Conservation (phyloP, 2,329 filamentous ascomycete genomes). For the Pseudofabraea citricarpa region DNA sequence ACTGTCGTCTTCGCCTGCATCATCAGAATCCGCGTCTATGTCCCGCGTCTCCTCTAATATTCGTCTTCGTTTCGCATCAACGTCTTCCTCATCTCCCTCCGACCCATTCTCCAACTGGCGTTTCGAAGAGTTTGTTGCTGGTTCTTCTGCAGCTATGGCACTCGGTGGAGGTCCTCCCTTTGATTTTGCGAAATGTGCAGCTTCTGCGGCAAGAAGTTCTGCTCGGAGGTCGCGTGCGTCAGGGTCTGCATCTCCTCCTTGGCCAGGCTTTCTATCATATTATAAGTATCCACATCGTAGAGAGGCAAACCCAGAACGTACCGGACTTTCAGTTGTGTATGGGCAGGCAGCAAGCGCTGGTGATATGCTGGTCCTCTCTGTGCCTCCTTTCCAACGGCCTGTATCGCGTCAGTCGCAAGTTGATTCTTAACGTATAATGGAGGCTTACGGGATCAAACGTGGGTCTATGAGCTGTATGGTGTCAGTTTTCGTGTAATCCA, state of each 20-base stretch:
- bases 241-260: conserved; percentile 75
- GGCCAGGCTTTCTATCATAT: conserved; percentile 64
- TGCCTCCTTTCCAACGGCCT: conserved; percentile 93
- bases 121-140: conserved; percentile 57
- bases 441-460: conserved; percentile 84
- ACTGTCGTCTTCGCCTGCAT: conserved; percentile 51
- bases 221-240: conserved; percentile 75
- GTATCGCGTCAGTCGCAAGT: conserved; percentile 21
- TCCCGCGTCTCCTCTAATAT: conserved; percentile 85
- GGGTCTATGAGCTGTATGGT: conserved; percentile 64
- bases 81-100: conserved; percentile 54
- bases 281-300: conserved; percentile 13
- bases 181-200: conserved; percentile 81
- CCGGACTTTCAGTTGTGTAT: conserved; percentile 88
- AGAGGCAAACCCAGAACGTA: conserved; percentile 30
- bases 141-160: conserved; percentile 41
- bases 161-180: conserved; percentile 50
- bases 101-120: conserved; percentile 54
- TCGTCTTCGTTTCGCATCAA: conserved; percentile 76
- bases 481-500: conserved; percentile 10
- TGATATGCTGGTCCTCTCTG: conserved; percentile 92
- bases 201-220: conserved; percentile 85
- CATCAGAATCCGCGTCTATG: conserved; percentile 77
- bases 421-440: neutral
- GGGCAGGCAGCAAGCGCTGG: conserved; percentile 87